Evolutionary conservation across 1,284 basidiomycete species (phyloP).

Genomic region (Exobasidium cylindrosporum): DNA sequence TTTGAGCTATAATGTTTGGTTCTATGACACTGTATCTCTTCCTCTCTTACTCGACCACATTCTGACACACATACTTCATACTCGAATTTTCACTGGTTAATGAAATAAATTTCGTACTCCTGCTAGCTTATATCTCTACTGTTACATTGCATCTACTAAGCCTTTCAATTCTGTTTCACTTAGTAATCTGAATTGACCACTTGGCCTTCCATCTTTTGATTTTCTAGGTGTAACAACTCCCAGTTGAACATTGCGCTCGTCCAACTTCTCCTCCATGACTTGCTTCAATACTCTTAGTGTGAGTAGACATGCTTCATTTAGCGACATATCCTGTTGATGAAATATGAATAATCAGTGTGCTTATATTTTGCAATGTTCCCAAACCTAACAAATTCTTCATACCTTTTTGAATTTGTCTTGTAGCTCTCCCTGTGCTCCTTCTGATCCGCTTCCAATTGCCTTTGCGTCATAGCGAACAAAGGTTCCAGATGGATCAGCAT

Average conservation of each 20-base stretch:
- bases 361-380: not conserved
- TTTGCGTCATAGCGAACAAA: slow-evolving; percentile 97
- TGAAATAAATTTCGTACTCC: not conserved
- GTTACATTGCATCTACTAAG: slow-evolving; percentile 51
- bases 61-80: too few relatives aligned
- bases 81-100: too few relatives aligned
- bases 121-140: not conserved
- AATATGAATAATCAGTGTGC: not conserved
- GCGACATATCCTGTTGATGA: slow-evolving; percentile 76
- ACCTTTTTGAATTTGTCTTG: slow-evolving; percentile 93
- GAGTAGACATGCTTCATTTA: slow-evolving; percentile 81
- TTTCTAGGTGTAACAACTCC: slow-evolving; percentile 61
- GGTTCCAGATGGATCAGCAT: slow-evolving; percentile 98
- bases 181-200: slow-evolving; percentile 50
- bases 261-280: slow-evolving; percentile 99
- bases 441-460: slow-evolving; percentile 95
- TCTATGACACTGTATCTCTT: not conserved
- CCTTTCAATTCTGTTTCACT: slow-evolving; percentile 44
- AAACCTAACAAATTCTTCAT: slow-evolving; percentile 58
- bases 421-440: slow-evolving; percentile 93
- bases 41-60: too few relatives aligned
- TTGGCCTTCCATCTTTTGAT: slow-evolving; percentile 43
- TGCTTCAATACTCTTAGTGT: slow-evolving; percentile 90
- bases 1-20: not conserved
- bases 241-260: slow-evolving; percentile 96